Evolutionary conservation across 2,329 filamentous ascomycete genomes (phyloP), one percentile per base, ranked within the genome.

Genomic region (Ceratocystis albifundus): DNA sequence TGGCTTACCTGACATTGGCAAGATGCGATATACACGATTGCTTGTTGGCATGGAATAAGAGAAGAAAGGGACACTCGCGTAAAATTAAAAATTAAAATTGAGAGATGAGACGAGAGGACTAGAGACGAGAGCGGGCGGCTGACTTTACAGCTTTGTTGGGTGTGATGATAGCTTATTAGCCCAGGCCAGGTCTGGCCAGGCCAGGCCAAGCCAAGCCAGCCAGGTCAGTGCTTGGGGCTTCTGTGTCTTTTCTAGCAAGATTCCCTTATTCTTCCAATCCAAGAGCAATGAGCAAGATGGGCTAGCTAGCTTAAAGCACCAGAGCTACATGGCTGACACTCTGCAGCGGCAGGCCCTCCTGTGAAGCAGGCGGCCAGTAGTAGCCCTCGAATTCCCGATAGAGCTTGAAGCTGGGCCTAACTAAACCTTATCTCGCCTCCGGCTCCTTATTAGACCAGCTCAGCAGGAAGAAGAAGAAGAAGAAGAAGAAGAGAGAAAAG

Each of bases 21-120:
- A 50, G 46, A 50, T 50, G 7, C 46, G 36, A 41, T 53, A 12
- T 25, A 53, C 48, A 53, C 20, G 48, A 53, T 53, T 41, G 48
- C 20, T 22, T 22, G 20, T 53, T 25, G 48, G 28, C 48, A 53
- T 53, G 48, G 48, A 25, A 53, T 53, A 53, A 41, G 48, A 28
- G 48, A 25, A 25, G 22, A 53, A 53, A 53, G 48, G 48, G 48
- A 53, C 48, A 4, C 48, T 53, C 48, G 48, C 48, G 48, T 53
- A 53, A 53, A 53, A 53, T 53, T 53, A 53, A 53, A 53, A 53
- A 53, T 53, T 53, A 53, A 53, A 53, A 53, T 53, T 53, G 48
- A 53, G 48, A 53, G 48, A 53, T 53, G 48, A 53, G 48, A 15
- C 20, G 48, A 53, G 48, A 53, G 25, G 48, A 50, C 46, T 50